phyloP scores from a whole-genome alignment of 345 rosid species.

The Pistacia vera region DNA sequence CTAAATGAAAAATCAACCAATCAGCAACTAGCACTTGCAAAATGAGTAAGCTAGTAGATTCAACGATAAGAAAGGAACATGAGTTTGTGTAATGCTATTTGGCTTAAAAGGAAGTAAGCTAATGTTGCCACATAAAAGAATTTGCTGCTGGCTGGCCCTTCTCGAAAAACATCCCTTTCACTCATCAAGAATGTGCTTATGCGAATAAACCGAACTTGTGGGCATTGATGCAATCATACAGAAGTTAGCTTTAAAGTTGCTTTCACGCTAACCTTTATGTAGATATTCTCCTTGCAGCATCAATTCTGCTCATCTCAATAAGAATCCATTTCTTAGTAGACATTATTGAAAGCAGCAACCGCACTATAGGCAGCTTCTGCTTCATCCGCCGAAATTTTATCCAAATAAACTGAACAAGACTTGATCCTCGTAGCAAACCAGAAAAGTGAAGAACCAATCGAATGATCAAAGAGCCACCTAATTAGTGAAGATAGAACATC shows the following conservation, averaged over 20 bases:
- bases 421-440: constrained; percentile 23
- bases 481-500: neutral
- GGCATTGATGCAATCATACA: constrained; percentile 50
- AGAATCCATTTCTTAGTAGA: constrained; percentile 29
- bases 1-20: neutral
- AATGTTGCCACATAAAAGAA: constrained; percentile 25
- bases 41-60: constrained; percentile 8
- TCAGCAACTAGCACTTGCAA: constrained; percentile 4
- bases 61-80: constrained; percentile 27
- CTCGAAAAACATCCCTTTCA: constrained; percentile 10
- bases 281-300: constrained; percentile 32
- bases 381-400: constrained; percentile 19
- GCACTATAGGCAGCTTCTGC: constrained; percentile 27
- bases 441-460: constrained; percentile 14
- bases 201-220: constrained; percentile 37
- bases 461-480: neutral
- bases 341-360: constrained; percentile 21
- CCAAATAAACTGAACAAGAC: constrained; percentile 28
- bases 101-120: constrained; percentile 6
- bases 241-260: constrained; percentile 39
- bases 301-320: constrained; percentile 3
- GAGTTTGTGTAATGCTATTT: neutral
- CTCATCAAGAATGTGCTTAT: constrained; percentile 27
- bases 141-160: constrained; percentile 23
- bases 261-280: constrained; percentile 33